Base-by-base conservation (phyloP, 257 asterid species). In the Fraxinus excelsior region DNA sequence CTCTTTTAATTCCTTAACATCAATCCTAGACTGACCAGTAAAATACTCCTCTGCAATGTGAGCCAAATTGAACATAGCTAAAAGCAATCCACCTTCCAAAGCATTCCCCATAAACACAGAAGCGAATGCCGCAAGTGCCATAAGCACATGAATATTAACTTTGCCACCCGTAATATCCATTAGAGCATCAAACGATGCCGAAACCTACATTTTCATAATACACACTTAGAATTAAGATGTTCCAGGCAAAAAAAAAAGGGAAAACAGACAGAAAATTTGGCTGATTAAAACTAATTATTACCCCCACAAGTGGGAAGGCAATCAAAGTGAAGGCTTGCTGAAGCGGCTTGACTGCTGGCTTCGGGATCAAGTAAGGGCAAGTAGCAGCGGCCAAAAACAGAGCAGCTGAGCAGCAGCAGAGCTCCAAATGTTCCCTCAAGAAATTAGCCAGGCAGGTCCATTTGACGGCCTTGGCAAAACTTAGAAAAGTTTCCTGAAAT, bases 81-180 rank as follows among this genome's bases (percentile, higher is more conserved):
- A 86, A 82, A 96, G 98, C 90, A 96, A 80, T 73, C 99, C 99
- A 81, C 99, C 99, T 84, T 96, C 99, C 88, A 93, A 85, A 53
- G 88, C 77, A 49, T 96, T 96, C 76, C 99, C 98, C 98, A 96
- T 89, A 70, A 91, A 90, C 79, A 93, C 91, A 0, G 99, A 96
- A 2, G 99, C 99, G 80, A 96, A 96, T 75, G 94, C 99, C 62
- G 99, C 98, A 82, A 96, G 88, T 16, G 99, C 99, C 99, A 96
- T 96, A 26, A 96, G 86, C 68, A 93, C 99, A 64, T 96, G 99
- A 79, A 96, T 96, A 80, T 93, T 96, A 46, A 96, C 86, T 82
- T 86, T 91, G 11, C 98, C 97, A 67, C 93, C 98, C 53, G 84
- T 82, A n/a, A 96, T 90, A 74, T 96, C 98, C 85, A 91, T 35